phyloP scores from a whole-genome alignment of 176 grass and related monocot genomes.

The Aegilops tauschii region DNA sequence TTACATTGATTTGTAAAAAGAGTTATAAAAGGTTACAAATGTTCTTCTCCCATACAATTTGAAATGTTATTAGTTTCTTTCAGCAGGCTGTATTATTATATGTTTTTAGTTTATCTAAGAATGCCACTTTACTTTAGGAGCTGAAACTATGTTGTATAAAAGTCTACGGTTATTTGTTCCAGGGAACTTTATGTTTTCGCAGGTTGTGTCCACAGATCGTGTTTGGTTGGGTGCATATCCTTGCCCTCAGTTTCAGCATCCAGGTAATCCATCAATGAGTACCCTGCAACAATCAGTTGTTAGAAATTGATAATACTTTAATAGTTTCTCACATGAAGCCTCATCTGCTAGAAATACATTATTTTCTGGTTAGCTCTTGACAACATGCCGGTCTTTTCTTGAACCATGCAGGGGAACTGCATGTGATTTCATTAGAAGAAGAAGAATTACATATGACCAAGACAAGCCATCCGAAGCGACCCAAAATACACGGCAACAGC shows the following conservation, averaged over 20 bases:
- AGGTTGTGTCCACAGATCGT: not conserved
- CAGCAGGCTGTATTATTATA: not conserved
- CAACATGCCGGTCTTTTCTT: not conserved
- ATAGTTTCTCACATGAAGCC: not conserved
- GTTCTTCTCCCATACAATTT: not conserved
- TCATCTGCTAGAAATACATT: not conserved
- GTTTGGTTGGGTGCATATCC: not conserved
- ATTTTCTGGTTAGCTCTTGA: not conserved
- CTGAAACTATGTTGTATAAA: not conserved
- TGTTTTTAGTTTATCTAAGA: not conserved
- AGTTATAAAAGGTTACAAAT: not conserved
- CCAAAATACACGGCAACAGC: too few relatives aligned
- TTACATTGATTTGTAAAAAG: not conserved
- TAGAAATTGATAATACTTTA: not conserved
- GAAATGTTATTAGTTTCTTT: not conserved
- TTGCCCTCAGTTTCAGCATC: not conserved
- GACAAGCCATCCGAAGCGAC: too few relatives aligned
- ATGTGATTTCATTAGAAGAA: too few relatives aligned
- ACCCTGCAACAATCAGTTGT: not conserved
- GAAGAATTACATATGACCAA: too few relatives aligned
- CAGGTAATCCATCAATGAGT: not conserved
- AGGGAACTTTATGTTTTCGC: not conserved
- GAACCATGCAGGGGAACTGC: too few relatives aligned
- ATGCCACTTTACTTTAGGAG: not conserved
- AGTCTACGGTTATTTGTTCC: not conserved